phyloP scores from a whole-genome alignment of 805 yeast genomes.

The Spathaspora sp. region DNA sequence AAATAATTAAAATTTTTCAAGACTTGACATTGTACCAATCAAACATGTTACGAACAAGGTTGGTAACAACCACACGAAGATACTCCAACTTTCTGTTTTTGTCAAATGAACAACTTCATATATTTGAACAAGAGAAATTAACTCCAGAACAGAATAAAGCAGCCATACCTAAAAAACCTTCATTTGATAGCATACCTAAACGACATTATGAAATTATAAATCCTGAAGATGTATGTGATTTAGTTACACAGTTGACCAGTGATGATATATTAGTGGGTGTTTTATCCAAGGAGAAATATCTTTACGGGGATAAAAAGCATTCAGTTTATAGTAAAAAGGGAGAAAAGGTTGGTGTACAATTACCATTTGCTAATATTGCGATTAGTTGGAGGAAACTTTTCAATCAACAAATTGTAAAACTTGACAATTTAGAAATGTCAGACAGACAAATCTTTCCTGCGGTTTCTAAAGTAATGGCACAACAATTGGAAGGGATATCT shows the following conservation, averaged over 20 bases:
- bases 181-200: constrained; percentile 10
- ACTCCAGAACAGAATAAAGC: constrained; percentile 26
- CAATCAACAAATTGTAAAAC: constrained; percentile 14
- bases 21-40: not conserved
- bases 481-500: not conserved
- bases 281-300: constrained; percentile 23
- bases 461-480: not conserved
- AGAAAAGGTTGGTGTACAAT: constrained; percentile 9
- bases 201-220: constrained; percentile 25
- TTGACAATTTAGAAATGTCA: constrained; percentile 13
- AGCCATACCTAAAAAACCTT: constrained; percentile 31
- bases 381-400: constrained; percentile 27
- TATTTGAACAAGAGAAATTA: constrained; percentile 25
- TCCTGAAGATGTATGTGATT: constrained; percentile 33
- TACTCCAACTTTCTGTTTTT: constrained; percentile 17
- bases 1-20: not conserved
- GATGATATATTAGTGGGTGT: constrained; percentile 29
- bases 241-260: constrained; percentile 22
- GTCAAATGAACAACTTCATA: constrained; percentile 23
- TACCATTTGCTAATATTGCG: constrained; percentile 26
- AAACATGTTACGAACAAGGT: not conserved
- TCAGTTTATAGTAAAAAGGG: constrained; percentile 16
- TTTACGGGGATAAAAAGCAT: constrained; percentile 24
- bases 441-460: not conserved
- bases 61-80: constrained; percentile 1